A percentile compares a stretch with the other conserved stretches of the same genome.
phyloP scores from a whole-genome alignment of 177 flowering plant genomes.

The Vitis hybrid region DNA sequence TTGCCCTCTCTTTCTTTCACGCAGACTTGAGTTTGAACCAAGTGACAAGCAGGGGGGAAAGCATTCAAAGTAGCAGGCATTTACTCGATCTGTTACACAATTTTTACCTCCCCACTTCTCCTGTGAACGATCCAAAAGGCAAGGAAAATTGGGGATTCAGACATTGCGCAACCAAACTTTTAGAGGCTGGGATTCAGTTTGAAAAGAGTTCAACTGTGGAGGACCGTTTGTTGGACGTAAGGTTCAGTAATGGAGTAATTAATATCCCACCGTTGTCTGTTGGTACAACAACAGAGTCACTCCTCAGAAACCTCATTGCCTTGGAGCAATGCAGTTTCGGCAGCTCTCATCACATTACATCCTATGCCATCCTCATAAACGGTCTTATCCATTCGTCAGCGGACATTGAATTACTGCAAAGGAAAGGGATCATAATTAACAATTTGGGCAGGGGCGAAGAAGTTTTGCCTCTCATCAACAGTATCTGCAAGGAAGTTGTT shows the following conservation, averaged over 20 bases:
- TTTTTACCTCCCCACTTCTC: not conserved
- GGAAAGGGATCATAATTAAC: slow-evolving; percentile 4
- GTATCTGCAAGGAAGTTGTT: slow-evolving; percentile 6
- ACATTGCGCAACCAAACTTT: slow-evolving; percentile 9
- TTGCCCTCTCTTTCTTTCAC: slow-evolving; percentile 11
- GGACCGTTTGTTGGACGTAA: not conserved
- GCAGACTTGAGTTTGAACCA: not conserved
- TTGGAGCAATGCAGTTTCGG: slow-evolving; percentile 6
- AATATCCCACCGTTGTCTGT: slow-evolving; percentile 8
- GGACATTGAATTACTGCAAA: slow-evolving; percentile 6
- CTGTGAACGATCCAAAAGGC: not conserved
- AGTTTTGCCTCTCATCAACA: not conserved
- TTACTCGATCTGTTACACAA: slow-evolving; percentile 13
- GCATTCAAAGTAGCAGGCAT: not conserved
- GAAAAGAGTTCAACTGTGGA: not conserved
- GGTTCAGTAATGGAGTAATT: not conserved
- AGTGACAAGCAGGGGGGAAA: not conserved
- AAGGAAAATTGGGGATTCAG: not conserved
- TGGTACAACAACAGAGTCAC: slow-evolving; percentile 3
- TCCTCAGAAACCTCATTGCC: slow-evolving; percentile 1
- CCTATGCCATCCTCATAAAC: slow-evolving; percentile 9
- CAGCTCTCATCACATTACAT: not conserved
- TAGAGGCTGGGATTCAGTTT: slow-evolving; percentile 5
- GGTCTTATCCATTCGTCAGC: not conserved
- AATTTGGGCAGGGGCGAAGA: not conserved